Base-by-base conservation (phyloP, 768 basidiomycete genomes). In the Rhodotorula sphaerocarpa region DNA sequence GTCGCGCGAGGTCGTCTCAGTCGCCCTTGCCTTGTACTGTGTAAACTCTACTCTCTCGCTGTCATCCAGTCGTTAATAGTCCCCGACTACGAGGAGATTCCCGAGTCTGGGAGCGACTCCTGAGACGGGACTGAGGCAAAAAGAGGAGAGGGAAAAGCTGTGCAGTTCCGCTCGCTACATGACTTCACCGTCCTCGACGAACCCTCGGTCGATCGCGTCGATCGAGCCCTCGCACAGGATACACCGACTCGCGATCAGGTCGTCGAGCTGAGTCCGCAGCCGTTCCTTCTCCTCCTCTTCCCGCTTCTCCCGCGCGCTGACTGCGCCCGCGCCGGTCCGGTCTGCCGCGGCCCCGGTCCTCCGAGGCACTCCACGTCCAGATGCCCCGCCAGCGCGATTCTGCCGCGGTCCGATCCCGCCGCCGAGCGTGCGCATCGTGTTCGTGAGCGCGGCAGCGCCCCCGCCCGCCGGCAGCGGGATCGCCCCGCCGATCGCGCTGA, bases 171-270 rank as follows among this genome's bases (percentile, higher is more conserved):
- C 30, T 9, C 33, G 3, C 47, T 27, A 69, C 67, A 69, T 69
- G 31, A 56, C 63, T 50, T 69, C 67, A 5, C 63, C 70, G 11
- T 91, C 89, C 34, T 84, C 90, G 39, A 87, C 82, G 71, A 97
- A 97, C 18, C 89, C 84, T 74, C 83, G 86, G 74, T 97, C 92
- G 70, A 97, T 75, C 9, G 86, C 86, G 7, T 80, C 83, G 48
- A 95, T 81, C 23, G 91, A 86, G 65, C 85, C 85, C 73, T 97
- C 95, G 75, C 95, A 99, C 60, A 96, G 76, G 34, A 92, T 91
- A 77, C 95, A 97, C 62, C 81, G 88, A 69, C 86, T 85, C 23
- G 91, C 86, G 44, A 99, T 78, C 63, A 96, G 74, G 56, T 90
- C 87, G 70, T 99, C 95, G 72, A 99, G 74, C 77, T 96, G 90